Evolutionary conservation across 441 rosid genomes (phyloP).

Genomic region (Populus hybrid): DNA sequence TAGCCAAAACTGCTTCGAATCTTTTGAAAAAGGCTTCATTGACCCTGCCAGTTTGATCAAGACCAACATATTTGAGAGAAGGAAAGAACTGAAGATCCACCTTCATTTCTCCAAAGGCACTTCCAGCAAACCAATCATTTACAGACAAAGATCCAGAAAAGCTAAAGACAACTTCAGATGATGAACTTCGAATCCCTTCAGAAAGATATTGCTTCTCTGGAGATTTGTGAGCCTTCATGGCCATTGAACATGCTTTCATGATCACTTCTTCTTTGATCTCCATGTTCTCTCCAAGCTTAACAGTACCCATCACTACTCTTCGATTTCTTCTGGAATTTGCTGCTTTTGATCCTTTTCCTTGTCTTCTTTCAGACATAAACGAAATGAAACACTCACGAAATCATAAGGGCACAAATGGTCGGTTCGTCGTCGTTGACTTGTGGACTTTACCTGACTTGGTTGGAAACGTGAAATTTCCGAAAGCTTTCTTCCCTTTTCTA

Average conservation of each 20-base stretch:
- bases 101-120: conserved; percentile 52
- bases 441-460: background rate
- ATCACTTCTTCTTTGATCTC: conserved; percentile 37
- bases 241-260: conserved; percentile 31
- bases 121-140: conserved; percentile 33
- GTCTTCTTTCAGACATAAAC: background rate
- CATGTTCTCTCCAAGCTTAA: conserved; percentile 22
- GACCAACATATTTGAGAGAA: conserved; percentile 36
- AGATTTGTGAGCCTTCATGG: conserved; percentile 33
- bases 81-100: conserved; percentile 39
- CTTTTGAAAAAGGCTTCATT: conserved; percentile 56
- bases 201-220: conserved; percentile 27
- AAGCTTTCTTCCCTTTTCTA: background rate
- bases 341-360: background rate
- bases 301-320: conserved; percentile 32
- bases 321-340: background rate
- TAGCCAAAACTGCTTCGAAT: conserved; percentile 24
- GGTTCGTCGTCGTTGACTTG: background rate
- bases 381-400: background rate
- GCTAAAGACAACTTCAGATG: conserved; percentile 35
- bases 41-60: conserved; percentile 34
- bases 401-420: background rate
- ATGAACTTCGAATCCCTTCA: conserved; percentile 16
- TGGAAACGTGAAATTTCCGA: background rate
- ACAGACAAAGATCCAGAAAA: conserved; percentile 52